phyloP scores from a whole-genome alignment of 805 yeast genomes.

The Zygosaccharomyces kombuchaensis region DNA sequence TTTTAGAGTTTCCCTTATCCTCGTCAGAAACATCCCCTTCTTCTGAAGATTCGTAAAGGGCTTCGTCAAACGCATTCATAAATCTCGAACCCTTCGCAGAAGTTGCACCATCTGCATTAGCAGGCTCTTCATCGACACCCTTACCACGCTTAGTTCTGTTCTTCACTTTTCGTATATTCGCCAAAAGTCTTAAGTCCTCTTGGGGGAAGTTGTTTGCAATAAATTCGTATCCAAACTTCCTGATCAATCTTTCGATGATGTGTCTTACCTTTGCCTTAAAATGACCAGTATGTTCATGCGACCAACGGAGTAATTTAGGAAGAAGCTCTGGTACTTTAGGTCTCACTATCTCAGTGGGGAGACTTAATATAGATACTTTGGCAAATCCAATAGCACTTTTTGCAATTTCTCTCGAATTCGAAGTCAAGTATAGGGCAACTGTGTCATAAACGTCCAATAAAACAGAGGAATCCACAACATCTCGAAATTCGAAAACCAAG shows the following conservation, averaged over 20 bases:
- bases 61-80: conserved; percentile 89
- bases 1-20: conserved; percentile 19
- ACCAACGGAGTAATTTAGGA: conserved; percentile 78
- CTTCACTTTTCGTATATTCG: conserved; percentile 80
- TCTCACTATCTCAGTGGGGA: conserved; percentile 73
- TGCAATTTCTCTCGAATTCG: conserved; percentile 88
- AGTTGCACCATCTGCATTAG: conserved; percentile 16
- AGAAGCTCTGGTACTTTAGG: conserved; percentile 63
- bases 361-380: conserved; percentile 77
- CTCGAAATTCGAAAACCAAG: conserved; percentile 79
- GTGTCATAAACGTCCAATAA: conserved; percentile 77
- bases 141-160: conserved; percentile 77
- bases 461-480: conserved; percentile 52
- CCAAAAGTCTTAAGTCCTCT: conserved; percentile 75
- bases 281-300: conserved; percentile 93
- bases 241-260: conserved; percentile 81
- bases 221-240: conserved; percentile 87
- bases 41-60: conserved; percentile 72
- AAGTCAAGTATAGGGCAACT: conserved; percentile 83
- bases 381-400: conserved; percentile 92
- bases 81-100: conserved; percentile 45
- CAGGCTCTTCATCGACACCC: conserved; percentile 30
- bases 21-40: conserved; percentile 47
- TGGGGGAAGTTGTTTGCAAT: conserved; percentile 84
- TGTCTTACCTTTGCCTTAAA: conserved; percentile 92